Percentiles rank a stretch among this genome's conserved stretches.
These are phyloP conservation scores for Neurospora sp. DNA, from an alignment of 495 filamentous ascomycete genomes.

Conservation along the genomic window DNA sequence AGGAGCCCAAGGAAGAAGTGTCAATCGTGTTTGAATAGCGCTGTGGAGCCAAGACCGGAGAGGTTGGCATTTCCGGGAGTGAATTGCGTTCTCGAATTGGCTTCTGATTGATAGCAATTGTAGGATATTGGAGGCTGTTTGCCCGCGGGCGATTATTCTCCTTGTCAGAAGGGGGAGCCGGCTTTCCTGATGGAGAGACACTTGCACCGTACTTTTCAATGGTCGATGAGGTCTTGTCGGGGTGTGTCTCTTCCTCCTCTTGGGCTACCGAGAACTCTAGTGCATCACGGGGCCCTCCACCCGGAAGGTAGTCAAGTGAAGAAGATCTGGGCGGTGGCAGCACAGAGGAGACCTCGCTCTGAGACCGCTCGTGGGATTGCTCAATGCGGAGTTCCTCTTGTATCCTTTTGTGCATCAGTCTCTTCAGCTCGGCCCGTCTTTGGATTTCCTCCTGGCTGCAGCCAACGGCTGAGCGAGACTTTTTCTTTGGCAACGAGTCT, in stretches of 20 bases:
- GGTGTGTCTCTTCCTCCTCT: not conserved
- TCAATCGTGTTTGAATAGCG: constrained; percentile 17
- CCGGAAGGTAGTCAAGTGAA: constrained; percentile 13
- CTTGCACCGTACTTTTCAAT: not conserved
- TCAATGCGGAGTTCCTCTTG: constrained; percentile 41
- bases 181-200: not conserved
- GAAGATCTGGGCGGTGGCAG: not conserved
- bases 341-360: constrained; percentile 3
- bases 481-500: constrained; percentile 28
- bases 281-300: constrained; percentile 31
- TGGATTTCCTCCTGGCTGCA: constrained; percentile 39
- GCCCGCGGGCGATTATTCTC: constrained; percentile 10
- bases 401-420: constrained; percentile 41
- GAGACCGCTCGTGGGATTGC: constrained; percentile 14
- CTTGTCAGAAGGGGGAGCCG: constrained; percentile 1
- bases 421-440: constrained; percentile 40
- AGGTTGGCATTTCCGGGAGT: constrained; percentile 17
- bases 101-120: constrained; percentile 1
- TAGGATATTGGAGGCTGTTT: constrained; percentile 13
- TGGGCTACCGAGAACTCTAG: constrained; percentile 28
- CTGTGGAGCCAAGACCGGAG: constrained; percentile 22
- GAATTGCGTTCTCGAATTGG: constrained; percentile 10
- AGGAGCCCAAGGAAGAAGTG: constrained; percentile 28
- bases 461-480: constrained; percentile 30
- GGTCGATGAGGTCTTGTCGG: not conserved